phyloP scores from a whole-genome alignment of 2,329 filamentous ascomycete species.

The Pezicula carpinea region DNA sequence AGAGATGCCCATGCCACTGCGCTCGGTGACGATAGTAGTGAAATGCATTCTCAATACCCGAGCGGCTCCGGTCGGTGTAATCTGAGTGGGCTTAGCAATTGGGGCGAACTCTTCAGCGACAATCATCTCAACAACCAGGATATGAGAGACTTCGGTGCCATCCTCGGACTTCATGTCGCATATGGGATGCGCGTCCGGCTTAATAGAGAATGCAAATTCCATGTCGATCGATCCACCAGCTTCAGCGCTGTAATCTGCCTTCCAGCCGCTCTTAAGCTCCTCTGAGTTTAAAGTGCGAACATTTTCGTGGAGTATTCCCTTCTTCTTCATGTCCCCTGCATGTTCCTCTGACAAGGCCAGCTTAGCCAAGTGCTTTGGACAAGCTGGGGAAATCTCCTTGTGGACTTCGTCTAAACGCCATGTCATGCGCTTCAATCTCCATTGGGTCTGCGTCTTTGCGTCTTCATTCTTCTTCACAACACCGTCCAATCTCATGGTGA shows the following conservation, averaged over 20 bases:
- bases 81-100: slow-evolving; percentile 60
- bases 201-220: slow-evolving; percentile 66
- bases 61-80: slow-evolving; percentile 84
- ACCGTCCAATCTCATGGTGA: slow-evolving; percentile 81
- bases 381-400: slow-evolving; percentile 74
- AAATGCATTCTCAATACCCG: slow-evolving; percentile 93
- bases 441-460: slow-evolving; percentile 69
- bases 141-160: slow-evolving; percentile 77
- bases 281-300: slow-evolving; percentile 73
- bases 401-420: slow-evolving; percentile 92
- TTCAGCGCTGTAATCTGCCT: slow-evolving; percentile 60
- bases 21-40: slow-evolving; percentile 74
- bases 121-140: slow-evolving; percentile 86
- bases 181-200: slow-evolving; percentile 54
- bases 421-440: slow-evolving; percentile 85
- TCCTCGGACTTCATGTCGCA: slow-evolving; percentile 74
- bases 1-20: slow-evolving; percentile 78
- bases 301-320: slow-evolving; percentile 70
- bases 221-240: slow-evolving; percentile 70
- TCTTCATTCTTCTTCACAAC: slow-evolving; percentile 67
- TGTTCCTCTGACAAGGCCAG: slow-evolving; percentile 34
- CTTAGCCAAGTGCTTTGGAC: slow-evolving; percentile 65
- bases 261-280: slow-evolving; percentile 86
- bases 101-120: slow-evolving; percentile 86
- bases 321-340: slow-evolving; percentile 34